phyloP scores from a whole-genome alignment of 345 rosid genomes.

The Triadica sebifera region DNA sequence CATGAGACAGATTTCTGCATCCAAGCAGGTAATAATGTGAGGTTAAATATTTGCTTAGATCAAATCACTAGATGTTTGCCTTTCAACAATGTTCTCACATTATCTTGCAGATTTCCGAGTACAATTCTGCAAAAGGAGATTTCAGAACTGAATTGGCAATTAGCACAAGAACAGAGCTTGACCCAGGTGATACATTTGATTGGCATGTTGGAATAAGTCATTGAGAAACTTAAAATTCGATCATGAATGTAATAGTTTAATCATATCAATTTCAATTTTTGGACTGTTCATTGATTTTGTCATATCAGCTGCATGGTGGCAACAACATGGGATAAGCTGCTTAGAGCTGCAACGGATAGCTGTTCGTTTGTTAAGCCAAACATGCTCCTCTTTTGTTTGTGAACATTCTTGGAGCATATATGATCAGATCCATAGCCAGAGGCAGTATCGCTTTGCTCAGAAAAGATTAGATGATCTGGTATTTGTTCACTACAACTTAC shows the following conservation, averaged over 20 bases:
- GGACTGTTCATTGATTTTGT: slow-evolving; percentile 1
- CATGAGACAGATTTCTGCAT: slow-evolving; percentile 67
- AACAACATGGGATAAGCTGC: slow-evolving; percentile 76
- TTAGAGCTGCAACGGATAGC: slow-evolving; percentile 84
- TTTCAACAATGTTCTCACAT: background rate
- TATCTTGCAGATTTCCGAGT: slow-evolving; percentile 66
- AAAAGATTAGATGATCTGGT: slow-evolving; percentile 40
- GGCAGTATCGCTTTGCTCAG: slow-evolving; percentile 29
- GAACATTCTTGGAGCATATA: slow-evolving; percentile 51
- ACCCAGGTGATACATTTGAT: slow-evolving; percentile 57
- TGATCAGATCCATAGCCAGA: slow-evolving; percentile 38
- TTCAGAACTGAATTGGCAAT: slow-evolving; percentile 17
- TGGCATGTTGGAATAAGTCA: background rate
- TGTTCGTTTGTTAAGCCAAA: slow-evolving; percentile 71
- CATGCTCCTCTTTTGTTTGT: slow-evolving; percentile 41
- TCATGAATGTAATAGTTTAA: background rate
- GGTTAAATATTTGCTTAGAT: background rate
- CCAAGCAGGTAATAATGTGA: slow-evolving; percentile 63
- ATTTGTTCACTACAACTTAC: slow-evolving; percentile 43
- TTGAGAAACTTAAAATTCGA: background rate
- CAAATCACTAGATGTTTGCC: background rate
- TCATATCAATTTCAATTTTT: background rate
- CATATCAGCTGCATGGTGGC: slow-evolving; percentile 80
- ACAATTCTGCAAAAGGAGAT: slow-evolving; percentile 65
- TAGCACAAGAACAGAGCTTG: slow-evolving; percentile 66